phyloP scores from a whole-genome alignment of 768 basidiomycete genomes.

The Boletus reticulatus region DNA sequence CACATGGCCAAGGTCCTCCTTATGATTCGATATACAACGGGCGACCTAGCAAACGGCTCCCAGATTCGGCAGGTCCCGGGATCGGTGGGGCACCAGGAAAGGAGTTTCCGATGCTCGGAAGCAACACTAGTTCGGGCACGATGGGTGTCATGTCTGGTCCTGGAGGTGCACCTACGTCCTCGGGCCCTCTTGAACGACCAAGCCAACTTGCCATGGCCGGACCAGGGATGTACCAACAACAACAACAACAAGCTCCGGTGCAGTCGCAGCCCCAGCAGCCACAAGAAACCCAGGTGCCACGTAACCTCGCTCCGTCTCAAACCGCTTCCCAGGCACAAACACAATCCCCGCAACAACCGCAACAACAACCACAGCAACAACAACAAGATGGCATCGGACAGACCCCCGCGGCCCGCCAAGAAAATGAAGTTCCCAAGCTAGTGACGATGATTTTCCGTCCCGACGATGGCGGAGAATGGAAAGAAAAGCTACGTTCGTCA shows the following conservation, averaged over 20 bases:
- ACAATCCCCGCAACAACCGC: slow-evolving; percentile 18
- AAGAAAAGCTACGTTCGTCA: slow-evolving; percentile 66
- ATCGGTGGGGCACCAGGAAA: slow-evolving; percentile 38
- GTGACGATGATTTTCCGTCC: slow-evolving; percentile 85
- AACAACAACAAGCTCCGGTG: slow-evolving; percentile 29
- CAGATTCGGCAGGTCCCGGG: slow-evolving; percentile 48
- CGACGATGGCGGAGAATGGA: slow-evolving; percentile 85
- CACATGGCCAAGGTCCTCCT: slow-evolving; percentile 33
- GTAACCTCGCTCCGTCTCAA: slow-evolving; percentile 26
- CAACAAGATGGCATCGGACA: slow-evolving; percentile 21
- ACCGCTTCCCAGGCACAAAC: slow-evolving; percentile 30
- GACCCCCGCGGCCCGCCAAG: slow-evolving; percentile 7
- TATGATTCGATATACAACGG: slow-evolving; percentile 80
- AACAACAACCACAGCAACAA: slow-evolving; percentile 17
- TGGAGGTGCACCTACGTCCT: slow-evolving; percentile 45
- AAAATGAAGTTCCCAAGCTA: slow-evolving; percentile 19
- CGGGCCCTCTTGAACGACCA: slow-evolving; percentile 52
- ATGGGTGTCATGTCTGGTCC: slow-evolving; percentile 53
- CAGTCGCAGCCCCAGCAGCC: slow-evolving; percentile 27
- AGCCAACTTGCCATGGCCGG: slow-evolving; percentile 35
- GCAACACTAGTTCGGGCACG: slow-evolving; percentile 20
- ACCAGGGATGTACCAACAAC: slow-evolving; percentile 42
- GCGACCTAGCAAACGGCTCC: slow-evolving; percentile 76
- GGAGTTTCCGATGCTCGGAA: slow-evolving; percentile 65
- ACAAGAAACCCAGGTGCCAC: slow-evolving; percentile 32